Conservation (phyloP, 2,329 filamentous ascomycete species). For the Cladosporium austrohemisphaericum region DNA sequence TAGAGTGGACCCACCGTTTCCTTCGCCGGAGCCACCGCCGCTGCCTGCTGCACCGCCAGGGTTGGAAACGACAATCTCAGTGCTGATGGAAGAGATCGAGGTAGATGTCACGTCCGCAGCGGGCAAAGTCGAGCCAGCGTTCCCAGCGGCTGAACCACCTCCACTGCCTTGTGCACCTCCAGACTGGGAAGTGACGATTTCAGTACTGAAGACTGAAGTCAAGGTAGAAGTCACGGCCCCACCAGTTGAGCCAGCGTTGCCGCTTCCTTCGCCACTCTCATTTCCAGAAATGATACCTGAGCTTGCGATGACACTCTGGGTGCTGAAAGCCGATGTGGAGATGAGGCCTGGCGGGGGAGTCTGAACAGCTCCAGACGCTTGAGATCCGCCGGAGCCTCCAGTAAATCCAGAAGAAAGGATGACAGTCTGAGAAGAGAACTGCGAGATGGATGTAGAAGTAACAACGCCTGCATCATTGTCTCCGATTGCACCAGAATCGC, state of each 20-base stretch:
- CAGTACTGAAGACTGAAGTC: not conserved
- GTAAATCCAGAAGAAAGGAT: constrained; percentile 5
- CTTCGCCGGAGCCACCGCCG: not conserved
- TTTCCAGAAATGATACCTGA: constrained; percentile 16
- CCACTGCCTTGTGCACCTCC: constrained; percentile 15
- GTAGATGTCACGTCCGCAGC: not conserved
- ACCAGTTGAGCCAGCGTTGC: constrained; percentile 17
- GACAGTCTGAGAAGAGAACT: constrained; percentile 10
- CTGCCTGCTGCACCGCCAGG: not conserved
- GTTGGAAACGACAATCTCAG: constrained; percentile 1
- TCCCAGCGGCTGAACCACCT: constrained; percentile 10
- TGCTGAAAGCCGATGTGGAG: constrained; percentile 20
- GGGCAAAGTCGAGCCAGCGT: constrained; percentile 16
- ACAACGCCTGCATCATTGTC: constrained; percentile 22
- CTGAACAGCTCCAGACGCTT: constrained; percentile 8
- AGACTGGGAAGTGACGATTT: not conserved
- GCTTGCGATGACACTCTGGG: constrained; percentile 20
- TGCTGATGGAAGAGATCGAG: not conserved
- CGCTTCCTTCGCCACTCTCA: constrained; percentile 11
- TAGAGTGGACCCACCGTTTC: not conserved
- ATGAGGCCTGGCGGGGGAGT: constrained; percentile 12
- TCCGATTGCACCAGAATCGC: constrained; percentile 19
- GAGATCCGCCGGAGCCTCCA: constrained; percentile 7
- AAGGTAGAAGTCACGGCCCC: not conserved
- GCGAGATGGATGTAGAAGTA: constrained; percentile 17